Percentiles rank a stretch among this genome's conserved stretches.
Evolutionary conservation across 2,329 filamentous ascomycete species (phyloP).

Genomic region (Basipetospora chlamydospora): DNA sequence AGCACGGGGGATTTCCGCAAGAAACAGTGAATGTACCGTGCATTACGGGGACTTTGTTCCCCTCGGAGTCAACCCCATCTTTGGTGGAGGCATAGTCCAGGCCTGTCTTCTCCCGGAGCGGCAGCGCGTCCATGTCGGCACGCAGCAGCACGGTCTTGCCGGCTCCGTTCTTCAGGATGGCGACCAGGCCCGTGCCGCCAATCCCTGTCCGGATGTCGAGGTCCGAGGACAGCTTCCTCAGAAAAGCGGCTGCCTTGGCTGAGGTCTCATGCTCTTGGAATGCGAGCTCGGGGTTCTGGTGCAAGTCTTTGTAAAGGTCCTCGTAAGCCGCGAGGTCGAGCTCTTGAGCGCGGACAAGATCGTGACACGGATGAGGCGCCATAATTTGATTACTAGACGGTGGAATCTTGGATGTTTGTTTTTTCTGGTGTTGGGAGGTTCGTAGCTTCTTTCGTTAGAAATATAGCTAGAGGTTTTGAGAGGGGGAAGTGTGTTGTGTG

Average conservation of each 20-base stretch:
- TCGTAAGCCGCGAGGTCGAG: conserved; percentile 15
- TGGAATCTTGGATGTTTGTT: too few relatives aligned
- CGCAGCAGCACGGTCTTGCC: conserved; percentile 42
- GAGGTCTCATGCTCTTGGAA: conserved; percentile 39
- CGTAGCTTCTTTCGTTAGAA: too few relatives aligned
- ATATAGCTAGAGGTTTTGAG: too few relatives aligned
- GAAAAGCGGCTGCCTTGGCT: conserved; percentile 24
- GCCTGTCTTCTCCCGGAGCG: conserved; percentile 39
- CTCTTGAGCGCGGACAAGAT: too few relatives aligned
- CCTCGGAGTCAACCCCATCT: conserved; percentile 26
- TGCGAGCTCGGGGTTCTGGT: conserved; percentile 44
- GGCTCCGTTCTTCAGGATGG: conserved; percentile 36
- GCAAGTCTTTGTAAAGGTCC: conserved; percentile 42
- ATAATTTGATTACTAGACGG: too few relatives aligned
- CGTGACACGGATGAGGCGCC: too few relatives aligned
- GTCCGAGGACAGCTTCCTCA: conserved; percentile 13
- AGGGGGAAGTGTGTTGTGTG: too few relatives aligned
- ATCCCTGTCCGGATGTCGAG: conserved; percentile 30
- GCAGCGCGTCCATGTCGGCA: conserved; percentile 48
- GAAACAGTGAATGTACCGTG: too few relatives aligned
- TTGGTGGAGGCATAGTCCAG: conserved; percentile 32
- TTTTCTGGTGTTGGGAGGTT: too few relatives aligned
- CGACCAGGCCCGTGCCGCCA: conserved; percentile 44
- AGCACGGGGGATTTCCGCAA: too few relatives aligned
- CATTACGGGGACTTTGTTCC: conserved; percentile 42